Evolutionary conservation across 2,329 filamentous ascomycete genomes (phyloP), one percentile per base, ranked within the genome.

Genomic region (Escovopsis sp.): DNA sequence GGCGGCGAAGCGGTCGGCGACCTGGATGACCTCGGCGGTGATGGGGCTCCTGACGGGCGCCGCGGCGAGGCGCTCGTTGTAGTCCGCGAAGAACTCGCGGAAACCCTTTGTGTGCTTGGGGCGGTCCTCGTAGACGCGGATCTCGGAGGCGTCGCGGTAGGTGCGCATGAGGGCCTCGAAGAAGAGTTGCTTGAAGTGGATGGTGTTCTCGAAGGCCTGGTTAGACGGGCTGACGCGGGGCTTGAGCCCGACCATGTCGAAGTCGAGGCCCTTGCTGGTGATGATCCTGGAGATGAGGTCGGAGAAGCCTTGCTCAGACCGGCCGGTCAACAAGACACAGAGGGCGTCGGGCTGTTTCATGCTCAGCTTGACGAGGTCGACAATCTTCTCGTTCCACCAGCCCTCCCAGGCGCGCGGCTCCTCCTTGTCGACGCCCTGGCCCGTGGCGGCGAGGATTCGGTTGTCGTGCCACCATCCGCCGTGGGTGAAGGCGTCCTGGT

Each of bases 381-480:
- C 79, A 45, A 98, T 80, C 52, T 82, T 78, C 57, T 96, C 89
- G 55, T 96, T 96, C 91, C 91, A 98, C 83, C 85, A 95, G 31
- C 87, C 87, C 43, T 83, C 68, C 89, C 89, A 98, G 9, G 75
- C 88, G 20, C 79, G 77, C 35, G 73, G 67, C 59, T 96, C 88
- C 62, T 96, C 91, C 43, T 74, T 75, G 40, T 85, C 84, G 6
- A 81, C 58, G 13, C 91, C 91, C 43, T 86, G 74, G 40, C 91
- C 91, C 1, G 87, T 94, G 2, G 88, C 80, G 10, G 81, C 77
- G 20, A 98, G 76, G 47, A 98, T 88, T 48, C 76, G 77, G 35
- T 77, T 74, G 56, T 96, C 88, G 61, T 98, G 91, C 91, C 91
- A 98, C 91, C 91, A 98, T 47, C 89, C 87, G 49, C 88, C 89